Base-by-base conservation (phyloP, 208 protist species). In the Leishmania mexicana region DNA sequence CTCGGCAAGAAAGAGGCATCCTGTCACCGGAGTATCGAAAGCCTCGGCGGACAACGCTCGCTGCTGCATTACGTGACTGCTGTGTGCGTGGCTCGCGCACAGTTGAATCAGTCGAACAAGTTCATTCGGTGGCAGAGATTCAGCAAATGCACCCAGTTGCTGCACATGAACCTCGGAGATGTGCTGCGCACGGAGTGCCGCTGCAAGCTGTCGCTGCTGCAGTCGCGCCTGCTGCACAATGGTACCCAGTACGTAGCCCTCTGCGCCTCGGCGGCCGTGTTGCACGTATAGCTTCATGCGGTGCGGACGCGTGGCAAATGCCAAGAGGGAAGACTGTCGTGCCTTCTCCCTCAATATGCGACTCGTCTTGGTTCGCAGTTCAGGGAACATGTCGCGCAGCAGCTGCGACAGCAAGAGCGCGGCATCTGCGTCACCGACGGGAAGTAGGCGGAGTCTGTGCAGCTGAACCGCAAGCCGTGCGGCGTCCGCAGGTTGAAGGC, bases 281-380 rank as follows among this genome's bases (percentile, higher is more conserved):
- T 80, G 80, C n/a, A 81, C 73, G 64, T 80, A 83, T n/a, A 96
- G 83, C 72, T 94, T 91, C 28, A 74, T 47, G 8, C 91, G 86
- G 64, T 97, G 94, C 15, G 81, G 67, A 28, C 89, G 87, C 15
- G 94, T 96, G 10, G 92, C 88, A 64, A 95, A 97, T 54, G 88
- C 88, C 62, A 95, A 84, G 75, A 97, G 88, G 21, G 87, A 90
- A 60, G 81, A 93, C 67, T 90, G 82, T 72, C 88, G 84, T n/a
- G 92, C 85, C 57, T 92, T 91, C 40, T 88, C 83, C 62, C 85
- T 45, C 81, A 97, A 80, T 31, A 81, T 62, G 10, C 78, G 78
- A 21, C 85, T 87, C n/a, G 94, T 97, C 28, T 91, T 87, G 38
- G 90, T 96, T 60, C 88, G 88, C 3, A 97, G 86, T 79, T 94